Evolutionary conservation across 2,329 filamentous ascomycete genomes (phyloP), one percentile per base, ranked within the genome.

Genomic region (Fusarium sp.): DNA sequence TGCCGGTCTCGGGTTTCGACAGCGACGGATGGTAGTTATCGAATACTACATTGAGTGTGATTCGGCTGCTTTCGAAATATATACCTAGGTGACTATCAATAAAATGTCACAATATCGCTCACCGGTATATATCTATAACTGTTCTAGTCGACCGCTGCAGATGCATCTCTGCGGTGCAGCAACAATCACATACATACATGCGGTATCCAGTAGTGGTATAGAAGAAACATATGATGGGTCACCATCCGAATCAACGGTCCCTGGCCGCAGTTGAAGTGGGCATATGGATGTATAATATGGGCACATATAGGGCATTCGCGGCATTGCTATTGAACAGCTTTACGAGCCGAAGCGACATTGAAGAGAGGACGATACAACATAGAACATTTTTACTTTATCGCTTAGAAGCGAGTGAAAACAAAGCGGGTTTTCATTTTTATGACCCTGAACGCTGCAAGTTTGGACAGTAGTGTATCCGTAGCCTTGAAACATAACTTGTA

Each of bases 221-320:
- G 27, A 55, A 55, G 40, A 55, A 30, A 63, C 55, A 59, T 53
- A 63, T 45, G 61, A 64, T 66, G 72, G 68, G 49, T 59, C 55
- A 21, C 20, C 49, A 18, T 27, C 34, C 41, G 50, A 63, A 60
- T 60, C 68, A 53, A 72, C 50, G 30, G 47, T 53, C 58, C 72
- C 72, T 66, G 50, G 49, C 37, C 27, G 34, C 49, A 53, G 34
- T 53, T 41, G n/a, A 34, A 37, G 32, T 53, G 37, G 45, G 37
- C 46, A 46, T 37, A 51, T 51, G 48, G 37, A 25, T 42, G 23
- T 60, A 74, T 74, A 73, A 41, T 32, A 68, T 50, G 43, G 23
- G 27, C 68, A 68, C 63, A 68, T 74, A 74, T 74, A 73, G 43
- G 27, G 59, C 46, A 34, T 46, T 59, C 61, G 28, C 51, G 45